These are phyloP conservation scores for Perilla frutescens DNA, from an alignment of 257 asterid species.

Conservation along the genomic window DNA sequence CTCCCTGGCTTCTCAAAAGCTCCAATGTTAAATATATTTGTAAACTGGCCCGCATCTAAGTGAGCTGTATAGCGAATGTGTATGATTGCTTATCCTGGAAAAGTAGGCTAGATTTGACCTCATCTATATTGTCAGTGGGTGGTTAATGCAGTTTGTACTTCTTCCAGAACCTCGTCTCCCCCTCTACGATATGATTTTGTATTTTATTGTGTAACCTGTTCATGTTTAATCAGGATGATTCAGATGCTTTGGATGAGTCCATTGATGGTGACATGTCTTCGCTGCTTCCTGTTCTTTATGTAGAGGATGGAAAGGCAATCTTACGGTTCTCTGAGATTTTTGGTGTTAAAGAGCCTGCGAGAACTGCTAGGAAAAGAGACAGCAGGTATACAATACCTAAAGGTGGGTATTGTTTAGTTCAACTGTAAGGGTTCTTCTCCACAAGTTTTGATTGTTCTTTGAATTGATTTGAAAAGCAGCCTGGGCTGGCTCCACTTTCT, in stretches of 20 bases:
- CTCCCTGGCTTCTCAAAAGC: no score
- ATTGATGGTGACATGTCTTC: constrained; percentile 55
- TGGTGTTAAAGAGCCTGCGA: constrained; percentile 74
- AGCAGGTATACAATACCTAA: constrained; percentile 57
- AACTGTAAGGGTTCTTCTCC: constrained; percentile 18
- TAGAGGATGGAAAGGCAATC: constrained; percentile 85
- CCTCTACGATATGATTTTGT: constrained; percentile 31
- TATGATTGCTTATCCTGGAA: neutral
- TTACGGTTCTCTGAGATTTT: constrained; percentile 93
- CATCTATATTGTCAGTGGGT: neutral
- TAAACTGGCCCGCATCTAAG: neutral
- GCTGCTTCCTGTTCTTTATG: constrained; percentile 85
- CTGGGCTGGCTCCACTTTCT: constrained; percentile 3
- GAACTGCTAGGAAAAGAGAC: constrained; percentile 71
- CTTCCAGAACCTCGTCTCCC: constrained; percentile 11
- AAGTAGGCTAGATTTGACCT: neutral
- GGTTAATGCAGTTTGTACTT: constrained; percentile 17
- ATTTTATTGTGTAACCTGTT: constrained; percentile 37
- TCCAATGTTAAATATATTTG: neutral
- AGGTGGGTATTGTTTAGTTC: constrained; percentile 57
- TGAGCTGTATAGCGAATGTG: neutral
- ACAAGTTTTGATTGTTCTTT: constrained; percentile 22
- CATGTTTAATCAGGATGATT: constrained; percentile 64
- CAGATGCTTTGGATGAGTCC: constrained; percentile 55
- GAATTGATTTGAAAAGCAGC: constrained; percentile 8